Evolutionary conservation across 371 early-diverging fungal genomes (phyloP).

Genomic region (Amoeboaphelidium protococcarum): DNA sequence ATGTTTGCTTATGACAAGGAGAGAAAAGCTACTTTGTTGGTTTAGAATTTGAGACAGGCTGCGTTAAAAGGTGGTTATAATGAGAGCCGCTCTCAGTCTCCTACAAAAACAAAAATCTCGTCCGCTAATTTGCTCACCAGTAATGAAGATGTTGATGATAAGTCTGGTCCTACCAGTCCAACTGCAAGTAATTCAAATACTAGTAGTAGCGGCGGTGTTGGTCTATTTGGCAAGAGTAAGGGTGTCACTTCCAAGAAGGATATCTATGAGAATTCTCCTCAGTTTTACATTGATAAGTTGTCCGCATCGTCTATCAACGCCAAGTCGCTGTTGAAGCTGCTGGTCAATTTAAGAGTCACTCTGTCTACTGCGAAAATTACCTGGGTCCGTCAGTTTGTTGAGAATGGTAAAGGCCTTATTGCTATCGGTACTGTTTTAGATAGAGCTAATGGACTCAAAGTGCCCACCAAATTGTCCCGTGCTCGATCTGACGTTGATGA

Average conservation of each 20-base stretch:
- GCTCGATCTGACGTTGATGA: neutral
- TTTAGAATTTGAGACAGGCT: neutral
- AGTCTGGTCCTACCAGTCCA: no score
- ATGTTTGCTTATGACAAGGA: neutral
- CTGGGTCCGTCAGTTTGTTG: neutral
- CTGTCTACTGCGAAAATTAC: neutral
- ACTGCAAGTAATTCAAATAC: no score
- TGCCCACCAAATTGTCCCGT: no score
- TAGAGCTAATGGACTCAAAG: neutral
- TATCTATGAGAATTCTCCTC: neutral
- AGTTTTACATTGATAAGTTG: neutral
- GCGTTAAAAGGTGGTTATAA: neutral
- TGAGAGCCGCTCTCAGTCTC: neutral
- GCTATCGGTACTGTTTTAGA: neutral
- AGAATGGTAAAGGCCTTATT: neutral
- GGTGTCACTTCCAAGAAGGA: no score
- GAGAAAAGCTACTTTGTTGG: neutral
- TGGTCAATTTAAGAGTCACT: neutral
- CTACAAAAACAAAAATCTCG: neutral
- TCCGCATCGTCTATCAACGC: neutral
- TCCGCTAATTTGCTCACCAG: neutral
- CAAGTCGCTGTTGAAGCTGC: neutral
- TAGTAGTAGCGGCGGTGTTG: neutral
- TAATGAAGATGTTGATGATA: no score
- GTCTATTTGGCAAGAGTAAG: neutral